A percentile compares a stretch with the other conserved stretches of the same genome.
Evolutionary conservation across 2,329 filamentous ascomycete genomes (phyloP).

Genomic region (Penicillium sp.): DNA sequence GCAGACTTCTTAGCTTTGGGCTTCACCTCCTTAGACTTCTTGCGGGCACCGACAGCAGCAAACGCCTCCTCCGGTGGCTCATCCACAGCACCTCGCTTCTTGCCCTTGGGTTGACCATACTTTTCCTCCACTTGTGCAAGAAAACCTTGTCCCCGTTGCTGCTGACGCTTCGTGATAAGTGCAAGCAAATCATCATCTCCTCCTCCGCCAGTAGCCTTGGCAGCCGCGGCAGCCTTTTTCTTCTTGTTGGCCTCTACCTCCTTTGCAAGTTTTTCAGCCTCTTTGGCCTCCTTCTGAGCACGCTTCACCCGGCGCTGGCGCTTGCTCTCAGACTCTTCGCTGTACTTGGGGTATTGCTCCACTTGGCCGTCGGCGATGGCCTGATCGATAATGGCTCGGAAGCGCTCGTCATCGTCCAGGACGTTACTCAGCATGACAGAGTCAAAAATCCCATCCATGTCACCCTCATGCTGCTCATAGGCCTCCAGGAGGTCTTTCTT

Average conservation of each 20-base stretch:
- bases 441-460: constrained; percentile 77
- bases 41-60: constrained; percentile 42
- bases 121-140: constrained; percentile 76
- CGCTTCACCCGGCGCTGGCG: constrained; percentile 61
- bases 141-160: constrained; percentile 63
- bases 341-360: constrained; percentile 67
- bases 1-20: constrained; percentile 31
- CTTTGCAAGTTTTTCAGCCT: constrained; percentile 74
- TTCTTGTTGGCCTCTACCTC: constrained; percentile 74
- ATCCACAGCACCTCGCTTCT: constrained; percentile 49
- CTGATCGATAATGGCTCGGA: constrained; percentile 75
- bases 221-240: constrained; percentile 51
- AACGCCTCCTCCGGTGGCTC: constrained; percentile 68
- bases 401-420: constrained; percentile 80
- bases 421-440: constrained; percentile 84
- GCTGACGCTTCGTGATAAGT: constrained; percentile 72
- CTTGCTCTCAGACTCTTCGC: constrained; percentile 69
- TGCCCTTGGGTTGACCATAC: constrained; percentile 58
- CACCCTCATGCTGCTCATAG: constrained; percentile 72
- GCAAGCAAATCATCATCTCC: constrained; percentile 61
- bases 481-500: constrained; percentile 72
- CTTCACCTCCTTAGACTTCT: constrained; percentile 43
- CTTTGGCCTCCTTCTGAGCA: constrained; percentile 67
- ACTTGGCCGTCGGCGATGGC: constrained; percentile 74
- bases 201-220: constrained; percentile 38